Evolutionary conservation across 2,329 filamentous ascomycete species (phyloP).

Genomic region (Beauveria sp.): DNA sequence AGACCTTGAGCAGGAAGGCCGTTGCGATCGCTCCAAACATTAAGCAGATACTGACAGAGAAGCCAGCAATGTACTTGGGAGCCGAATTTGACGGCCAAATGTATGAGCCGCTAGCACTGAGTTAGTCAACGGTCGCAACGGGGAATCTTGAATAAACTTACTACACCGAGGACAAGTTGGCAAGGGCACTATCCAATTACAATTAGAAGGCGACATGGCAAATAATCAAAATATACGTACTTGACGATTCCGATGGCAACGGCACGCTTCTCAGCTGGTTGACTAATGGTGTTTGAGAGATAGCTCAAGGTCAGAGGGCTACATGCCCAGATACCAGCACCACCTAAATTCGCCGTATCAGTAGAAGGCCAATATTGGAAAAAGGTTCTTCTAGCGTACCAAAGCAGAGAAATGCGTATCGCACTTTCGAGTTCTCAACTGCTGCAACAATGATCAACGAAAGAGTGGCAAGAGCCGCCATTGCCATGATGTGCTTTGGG

Average conservation of each 20-base stretch:
- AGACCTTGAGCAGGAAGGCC: conserved; percentile 3
- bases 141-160: neutral
- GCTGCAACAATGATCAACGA: conserved; percentile 7
- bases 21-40: conserved; percentile 6
- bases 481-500: conserved; percentile 8
- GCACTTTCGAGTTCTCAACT: conserved; percentile 1
- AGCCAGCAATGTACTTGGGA: conserved; percentile 4
- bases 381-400: neutral
- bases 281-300: conserved; percentile 10
- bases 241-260: conserved; percentile 10
- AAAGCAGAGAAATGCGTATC: conserved; percentile 9
- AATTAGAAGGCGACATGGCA: neutral
- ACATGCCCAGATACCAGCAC: conserved; percentile 9
- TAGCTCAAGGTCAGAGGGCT: conserved; percentile 11
- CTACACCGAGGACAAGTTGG: conserved; percentile 10
- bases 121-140: neutral
- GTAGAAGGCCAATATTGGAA: neutral
- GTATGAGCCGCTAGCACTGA: conserved; percentile 1
- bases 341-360: neutral
- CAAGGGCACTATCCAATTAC: neutral
- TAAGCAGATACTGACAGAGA: conserved; percentile 8
- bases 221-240: neutral
- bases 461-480: conserved; percentile 1
- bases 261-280: conserved; percentile 8
- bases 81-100: conserved; percentile 10